Evolutionary conservation across 2,329 filamentous ascomycete genomes (phyloP).

Genomic region (Juglanconis sp.): DNA sequence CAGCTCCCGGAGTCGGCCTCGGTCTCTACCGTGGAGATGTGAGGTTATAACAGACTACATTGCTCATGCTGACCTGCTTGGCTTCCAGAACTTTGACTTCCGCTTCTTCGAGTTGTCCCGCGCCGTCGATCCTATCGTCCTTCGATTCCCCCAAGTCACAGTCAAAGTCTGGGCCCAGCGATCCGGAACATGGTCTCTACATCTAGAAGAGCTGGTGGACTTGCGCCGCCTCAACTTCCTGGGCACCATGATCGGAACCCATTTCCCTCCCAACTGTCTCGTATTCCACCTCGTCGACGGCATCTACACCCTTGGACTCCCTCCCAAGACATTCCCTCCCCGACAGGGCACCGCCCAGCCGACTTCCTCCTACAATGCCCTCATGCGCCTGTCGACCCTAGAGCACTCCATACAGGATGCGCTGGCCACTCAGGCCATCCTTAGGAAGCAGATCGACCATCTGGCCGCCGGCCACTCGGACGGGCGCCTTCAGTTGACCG

Average conservation of each 20-base stretch:
- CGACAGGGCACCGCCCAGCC: conserved; percentile 50
- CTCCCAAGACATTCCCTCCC: conserved; percentile 45
- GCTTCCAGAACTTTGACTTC: conserved; percentile 74
- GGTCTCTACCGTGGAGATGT: background rate
- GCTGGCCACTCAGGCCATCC: conserved; percentile 67
- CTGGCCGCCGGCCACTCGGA: conserved; percentile 42
- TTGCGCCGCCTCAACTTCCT: conserved; percentile 75
- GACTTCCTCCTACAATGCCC: conserved; percentile 79
- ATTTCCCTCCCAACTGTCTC: conserved; percentile 77
- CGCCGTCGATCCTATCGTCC: conserved; percentile 57
- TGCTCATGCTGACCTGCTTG: conserved; percentile 16
- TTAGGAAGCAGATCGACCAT: conserved; percentile 75
- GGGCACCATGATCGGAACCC: conserved; percentile 65
- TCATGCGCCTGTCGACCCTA: conserved; percentile 85
- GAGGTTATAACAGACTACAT: background rate
- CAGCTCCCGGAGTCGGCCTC: background rate
- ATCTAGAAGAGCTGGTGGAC: conserved; percentile 71
- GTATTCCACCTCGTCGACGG: conserved; percentile 84
- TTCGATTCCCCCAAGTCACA: conserved; percentile 61
- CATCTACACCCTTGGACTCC: conserved; percentile 76
- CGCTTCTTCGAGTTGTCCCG: conserved; percentile 73
- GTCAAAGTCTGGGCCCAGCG: conserved; percentile 72
- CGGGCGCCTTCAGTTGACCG: conserved; percentile 37
- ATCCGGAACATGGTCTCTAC: conserved; percentile 53
- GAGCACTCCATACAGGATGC: conserved; percentile 92